Conservation (phyloP, 2,329 filamentous ascomycete genomes). For the Microascus cirrosus region DNA sequence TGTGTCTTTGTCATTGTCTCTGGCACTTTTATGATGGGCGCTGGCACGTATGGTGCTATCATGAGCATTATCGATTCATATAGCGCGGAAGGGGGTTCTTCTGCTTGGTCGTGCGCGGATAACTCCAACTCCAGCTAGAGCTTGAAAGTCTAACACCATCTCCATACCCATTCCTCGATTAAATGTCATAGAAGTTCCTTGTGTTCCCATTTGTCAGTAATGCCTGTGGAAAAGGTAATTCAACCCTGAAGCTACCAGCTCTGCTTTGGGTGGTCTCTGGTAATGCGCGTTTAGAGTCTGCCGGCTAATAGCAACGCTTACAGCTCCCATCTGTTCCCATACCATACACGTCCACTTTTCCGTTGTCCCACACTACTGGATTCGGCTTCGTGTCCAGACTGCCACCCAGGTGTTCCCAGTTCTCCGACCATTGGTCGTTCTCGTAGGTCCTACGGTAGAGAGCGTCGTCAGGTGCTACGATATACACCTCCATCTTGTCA, state of each 20-base stretch:
- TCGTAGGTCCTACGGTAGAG: slow-evolving; percentile 10
- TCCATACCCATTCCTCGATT: no score
- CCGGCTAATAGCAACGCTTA: slow-evolving; percentile 8
- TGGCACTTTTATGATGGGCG: slow-evolving; percentile 26
- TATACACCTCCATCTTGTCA: slow-evolving; percentile 12
- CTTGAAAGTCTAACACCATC: no score
- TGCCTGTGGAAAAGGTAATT: no score
- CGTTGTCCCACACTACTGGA: slow-evolving; percentile 8
- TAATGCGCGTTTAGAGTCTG: not conserved
- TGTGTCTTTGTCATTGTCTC: slow-evolving; percentile 20
- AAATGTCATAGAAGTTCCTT: no score
- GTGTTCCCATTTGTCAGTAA: no score
- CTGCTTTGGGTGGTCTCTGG: no score
- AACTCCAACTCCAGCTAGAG: slow-evolving; percentile 18
- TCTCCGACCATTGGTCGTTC: slow-evolving; percentile 8
- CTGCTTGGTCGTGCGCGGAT: slow-evolving; percentile 25
- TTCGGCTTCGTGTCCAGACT: slow-evolving; percentile 12
- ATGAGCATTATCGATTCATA: slow-evolving; percentile 23
- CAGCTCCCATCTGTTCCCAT: slow-evolving; percentile 8
- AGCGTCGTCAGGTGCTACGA: slow-evolving; percentile 9
- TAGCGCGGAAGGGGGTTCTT: slow-evolving; percentile 14
- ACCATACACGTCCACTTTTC: slow-evolving; percentile 11
- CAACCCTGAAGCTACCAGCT: no score
- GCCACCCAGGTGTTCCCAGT: slow-evolving; percentile 17
- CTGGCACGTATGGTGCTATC: slow-evolving; percentile 27